A percentile compares a stretch with the other conserved stretches of the same genome.
phyloP scores from a whole-genome alignment of 768 basidiomycete genomes.

The Leccinum broughii region DNA sequence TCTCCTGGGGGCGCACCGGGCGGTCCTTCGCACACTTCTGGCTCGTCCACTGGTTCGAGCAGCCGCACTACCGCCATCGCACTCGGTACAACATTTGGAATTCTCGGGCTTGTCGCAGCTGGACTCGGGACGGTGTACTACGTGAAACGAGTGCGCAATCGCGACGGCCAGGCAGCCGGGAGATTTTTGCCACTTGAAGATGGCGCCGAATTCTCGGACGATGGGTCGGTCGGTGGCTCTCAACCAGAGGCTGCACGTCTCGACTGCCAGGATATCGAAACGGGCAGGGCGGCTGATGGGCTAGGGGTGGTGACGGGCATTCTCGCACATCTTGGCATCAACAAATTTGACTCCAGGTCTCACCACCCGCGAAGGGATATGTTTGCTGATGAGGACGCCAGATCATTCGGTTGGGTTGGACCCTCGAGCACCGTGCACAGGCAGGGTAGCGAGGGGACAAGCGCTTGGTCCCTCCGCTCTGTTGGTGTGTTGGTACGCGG shows the following conservation, averaged over 20 bases:
- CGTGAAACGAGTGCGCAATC: slow-evolving; percentile 35
- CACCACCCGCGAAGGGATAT: slow-evolving; percentile 57
- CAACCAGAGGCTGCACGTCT: slow-evolving; percentile 7
- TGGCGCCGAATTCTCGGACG: slow-evolving; percentile 18
- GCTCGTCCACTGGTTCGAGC: slow-evolving; percentile 18
- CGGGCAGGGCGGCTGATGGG: neutral
- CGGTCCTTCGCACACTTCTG: slow-evolving; percentile 19
- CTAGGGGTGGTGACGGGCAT: slow-evolving; percentile 15
- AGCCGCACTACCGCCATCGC: slow-evolving; percentile 48
- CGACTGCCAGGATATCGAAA: slow-evolving; percentile 7
- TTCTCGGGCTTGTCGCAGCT: slow-evolving; percentile 52
- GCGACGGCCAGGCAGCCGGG: neutral
- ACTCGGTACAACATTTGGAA: slow-evolving; percentile 62
- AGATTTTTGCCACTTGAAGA: slow-evolving; percentile 24
- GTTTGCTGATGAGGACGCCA: slow-evolving; percentile 74
- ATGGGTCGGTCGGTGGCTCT: slow-evolving; percentile 7
- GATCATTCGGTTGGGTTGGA: slow-evolving; percentile 40
- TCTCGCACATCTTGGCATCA: slow-evolving; percentile 27
- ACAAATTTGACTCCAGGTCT: slow-evolving; percentile 8
- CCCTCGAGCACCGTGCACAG: slow-evolving; percentile 26
- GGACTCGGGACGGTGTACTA: slow-evolving; percentile 46
- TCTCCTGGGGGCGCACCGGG: slow-evolving; percentile 11
- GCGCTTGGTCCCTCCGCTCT: slow-evolving; percentile 56
- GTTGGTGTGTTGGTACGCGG: slow-evolving; percentile 31
- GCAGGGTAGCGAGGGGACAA: slow-evolving; percentile 43